phyloP scores from a whole-genome alignment of 2,329 filamentous ascomycete genomes.

The Epichloe brachyelytri region DNA sequence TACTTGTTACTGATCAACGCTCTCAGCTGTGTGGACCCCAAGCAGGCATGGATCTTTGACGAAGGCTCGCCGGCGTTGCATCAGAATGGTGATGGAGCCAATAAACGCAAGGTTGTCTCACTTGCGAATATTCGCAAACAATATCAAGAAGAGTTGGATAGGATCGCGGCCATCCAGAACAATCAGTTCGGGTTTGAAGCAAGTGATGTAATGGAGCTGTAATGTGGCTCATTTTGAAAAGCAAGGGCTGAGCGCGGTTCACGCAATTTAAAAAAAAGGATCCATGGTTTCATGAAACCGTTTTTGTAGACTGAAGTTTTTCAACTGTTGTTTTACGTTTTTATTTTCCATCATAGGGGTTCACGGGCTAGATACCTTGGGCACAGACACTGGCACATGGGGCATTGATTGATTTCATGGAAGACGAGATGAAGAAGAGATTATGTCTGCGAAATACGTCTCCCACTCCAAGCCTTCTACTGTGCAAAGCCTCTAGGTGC shows the following conservation, averaged over 20 bases:
- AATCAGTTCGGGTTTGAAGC: slow-evolving; percentile 71
- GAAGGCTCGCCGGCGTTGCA: slow-evolving; percentile 15
- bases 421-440: slow-evolving; percentile 11
- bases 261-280: background rate
- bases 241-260: background rate
- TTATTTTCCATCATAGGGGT: slow-evolving; percentile 1
- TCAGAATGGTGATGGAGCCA: slow-evolving; percentile 11
- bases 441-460: background rate
- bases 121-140: slow-evolving; percentile 76
- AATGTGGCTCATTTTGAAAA: background rate
- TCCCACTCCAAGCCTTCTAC: background rate
- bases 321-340: background rate
- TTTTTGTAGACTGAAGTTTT: background rate
- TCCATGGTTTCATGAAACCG: background rate
- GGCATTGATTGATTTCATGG: slow-evolving; percentile 6
- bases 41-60: slow-evolving; percentile 65
- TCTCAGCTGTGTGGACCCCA: slow-evolving; percentile 68
- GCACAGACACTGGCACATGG: background rate
- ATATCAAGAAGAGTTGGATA: slow-evolving; percentile 82
- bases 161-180: slow-evolving; percentile 75
- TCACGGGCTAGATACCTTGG: slow-evolving; percentile 18
- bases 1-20: slow-evolving; percentile 91
- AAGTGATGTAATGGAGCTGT: slow-evolving; percentile 41
- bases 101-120: slow-evolving; percentile 67
- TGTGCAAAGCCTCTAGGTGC: no score